Evolutionary conservation across 1,284 basidiomycete species (phyloP), one percentile per base, ranked within the genome.

Genomic region (Tetrapyrgos nigripes): DNA sequence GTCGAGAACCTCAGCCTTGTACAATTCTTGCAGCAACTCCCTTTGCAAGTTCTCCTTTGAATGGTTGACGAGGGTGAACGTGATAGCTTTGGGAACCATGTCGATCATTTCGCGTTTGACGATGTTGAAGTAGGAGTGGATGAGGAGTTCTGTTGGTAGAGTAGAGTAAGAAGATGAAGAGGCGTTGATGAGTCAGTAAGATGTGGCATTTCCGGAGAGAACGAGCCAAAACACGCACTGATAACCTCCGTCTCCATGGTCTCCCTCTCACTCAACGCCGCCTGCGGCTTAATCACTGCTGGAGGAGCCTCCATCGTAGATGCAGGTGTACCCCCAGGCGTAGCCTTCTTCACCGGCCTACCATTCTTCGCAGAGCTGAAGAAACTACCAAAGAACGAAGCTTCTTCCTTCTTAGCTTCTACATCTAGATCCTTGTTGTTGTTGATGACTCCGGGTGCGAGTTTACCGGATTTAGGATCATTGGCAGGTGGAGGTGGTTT

Each of bases 31-130:
- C 57, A 97, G 77, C 47, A 97, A 82, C 76, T 96, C 94, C 63
- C 88, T 84, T 77, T 97, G 96, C 64, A 97, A 80, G 72, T 93
- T 89, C 76, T 98, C 96, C 79, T 98, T 98, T 63, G 95, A 89
- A 74, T 89, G 88, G 70, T 89, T 92, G 53, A 99, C 96, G 28
- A 99, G 86, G 24, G 94, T 98, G 69, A 96, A 82, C 55, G 95
- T 92, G 73, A 99, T 97, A 35, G 97, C 96, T 76, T 96, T 95
- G 19, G 97, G 97, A 9, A 99, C 93, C 96, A 98, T 98, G 77
- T 99, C 97, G 72, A 98, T 98, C 90, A 99, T 96, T 76, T 98
- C 96, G 55, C 96, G 92, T 83, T 99, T 98, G 62, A 98, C 94
- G 64, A 98, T 94, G 76, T 96, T 95, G 83, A 92, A 97, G 79